Conservation (phyloP, 2,329 filamentous ascomycete species). For the Aspergillus sp. region DNA sequence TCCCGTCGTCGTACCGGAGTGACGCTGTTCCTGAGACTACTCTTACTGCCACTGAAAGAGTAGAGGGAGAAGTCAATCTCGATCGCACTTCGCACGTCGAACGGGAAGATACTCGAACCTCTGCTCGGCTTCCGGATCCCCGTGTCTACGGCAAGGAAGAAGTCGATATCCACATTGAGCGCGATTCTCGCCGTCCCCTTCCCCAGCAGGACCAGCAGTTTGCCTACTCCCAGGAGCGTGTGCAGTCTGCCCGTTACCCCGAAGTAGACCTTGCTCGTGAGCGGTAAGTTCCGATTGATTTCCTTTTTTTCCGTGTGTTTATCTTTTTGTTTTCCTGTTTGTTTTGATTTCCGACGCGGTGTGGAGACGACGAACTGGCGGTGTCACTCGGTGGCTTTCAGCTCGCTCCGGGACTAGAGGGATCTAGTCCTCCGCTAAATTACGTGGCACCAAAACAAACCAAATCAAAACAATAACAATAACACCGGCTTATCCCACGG, state of each 20-base stretch:
- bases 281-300: constrained; percentile 41
- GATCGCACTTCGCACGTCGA: constrained; percentile 76
- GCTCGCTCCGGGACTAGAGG: constrained; percentile 15
- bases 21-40: constrained; percentile 65
- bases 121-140: constrained; percentile 62
- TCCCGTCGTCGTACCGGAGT: constrained; percentile 94
- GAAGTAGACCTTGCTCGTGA: constrained; percentile 52
- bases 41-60: constrained; percentile 59
- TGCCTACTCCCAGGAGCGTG: constrained; percentile 32
- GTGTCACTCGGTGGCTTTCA: constrained; percentile 16
- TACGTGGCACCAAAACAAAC: constrained; percentile 25
- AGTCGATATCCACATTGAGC: constrained; percentile 73
- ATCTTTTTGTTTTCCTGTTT: constrained; percentile 7
- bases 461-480: constrained; percentile 5
- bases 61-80: constrained; percentile 85
- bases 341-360: constrained; percentile 9
- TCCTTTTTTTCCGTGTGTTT: constrained; percentile 9
- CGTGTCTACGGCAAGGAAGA: constrained; percentile 76
- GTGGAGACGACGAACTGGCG: constrained; percentile 23
- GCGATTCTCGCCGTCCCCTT: constrained; percentile 34
- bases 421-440: constrained; percentile 19
- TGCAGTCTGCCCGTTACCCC: constrained; percentile 37
- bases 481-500: no score
- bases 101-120: constrained; percentile 93
- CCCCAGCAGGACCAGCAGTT: constrained; percentile 5